Evolutionary conservation across 2,329 filamentous ascomycete genomes (phyloP).

Genomic region (Ascosphaera apis): DNA sequence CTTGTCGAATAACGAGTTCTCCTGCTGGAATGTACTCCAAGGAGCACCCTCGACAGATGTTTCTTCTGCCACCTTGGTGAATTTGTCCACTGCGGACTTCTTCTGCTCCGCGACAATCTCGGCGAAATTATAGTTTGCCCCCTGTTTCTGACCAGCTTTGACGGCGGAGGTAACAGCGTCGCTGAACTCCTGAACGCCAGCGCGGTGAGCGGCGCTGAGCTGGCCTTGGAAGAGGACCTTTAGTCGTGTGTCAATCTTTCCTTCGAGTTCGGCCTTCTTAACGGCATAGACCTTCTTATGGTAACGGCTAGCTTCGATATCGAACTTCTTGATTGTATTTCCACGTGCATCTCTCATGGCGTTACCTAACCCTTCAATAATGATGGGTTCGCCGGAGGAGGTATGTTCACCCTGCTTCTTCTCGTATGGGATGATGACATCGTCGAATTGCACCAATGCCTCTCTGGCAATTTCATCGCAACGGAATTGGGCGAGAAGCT

Average conservation of each 20-base stretch:
- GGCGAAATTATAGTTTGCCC: slow-evolving; percentile 77
- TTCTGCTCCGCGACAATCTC: slow-evolving; percentile 77
- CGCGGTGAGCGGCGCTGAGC: slow-evolving; percentile 68
- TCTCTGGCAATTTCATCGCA: slow-evolving; percentile 93
- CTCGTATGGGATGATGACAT: slow-evolving; percentile 60
- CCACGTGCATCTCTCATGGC: slow-evolving; percentile 49
- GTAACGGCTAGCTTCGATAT: slow-evolving; percentile 75
- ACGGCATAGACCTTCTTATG: slow-evolving; percentile 85
- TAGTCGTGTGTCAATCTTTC: slow-evolving; percentile 67
- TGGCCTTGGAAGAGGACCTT: slow-evolving; percentile 81
- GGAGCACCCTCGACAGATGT: slow-evolving; percentile 54
- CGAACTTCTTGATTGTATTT: slow-evolving; percentile 62
- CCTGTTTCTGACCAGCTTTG: slow-evolving; percentile 81
- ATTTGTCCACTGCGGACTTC: slow-evolving; percentile 47
- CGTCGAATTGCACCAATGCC: slow-evolving; percentile 64
- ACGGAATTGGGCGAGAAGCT: slow-evolving; percentile 85
- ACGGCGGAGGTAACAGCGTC: slow-evolving; percentile 71
- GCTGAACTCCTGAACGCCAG: slow-evolving; percentile 60
- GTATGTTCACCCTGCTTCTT: slow-evolving; percentile 57
- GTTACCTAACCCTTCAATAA: slow-evolving; percentile 52
- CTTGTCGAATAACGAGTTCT: slow-evolving; percentile 60
- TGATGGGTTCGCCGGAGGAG: slow-evolving; percentile 45
- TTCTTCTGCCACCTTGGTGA: slow-evolving; percentile 50
- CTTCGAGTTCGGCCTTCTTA: slow-evolving; percentile 65
- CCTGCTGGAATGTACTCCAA: slow-evolving; percentile 73